Evolutionary conservation across 1,139 yeast genomes (phyloP), one percentile per base, ranked within the genome.

Genomic region (Yamadazyma spencermartinsiae): DNA sequence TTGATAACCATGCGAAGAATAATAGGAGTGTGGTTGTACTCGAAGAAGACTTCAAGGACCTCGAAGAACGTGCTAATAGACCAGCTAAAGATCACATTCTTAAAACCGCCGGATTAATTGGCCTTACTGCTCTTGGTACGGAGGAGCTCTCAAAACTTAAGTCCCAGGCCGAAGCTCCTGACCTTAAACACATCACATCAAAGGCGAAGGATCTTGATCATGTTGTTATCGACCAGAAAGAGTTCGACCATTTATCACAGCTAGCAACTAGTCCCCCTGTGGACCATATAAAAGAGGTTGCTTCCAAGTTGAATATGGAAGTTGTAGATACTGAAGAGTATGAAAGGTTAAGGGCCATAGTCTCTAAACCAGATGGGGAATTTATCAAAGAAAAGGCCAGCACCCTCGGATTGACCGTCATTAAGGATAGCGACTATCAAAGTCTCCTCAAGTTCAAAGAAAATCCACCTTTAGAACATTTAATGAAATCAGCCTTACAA

Each of bases 211-310:
- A 16, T 3, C 35, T 43, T 25, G 57, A 54, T 3, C 41, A 42
- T 32, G 28, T 18, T n/a, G 47, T 64, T 9, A 44, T 67, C 0
- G 41, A 59, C 1, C 31, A 53, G 1, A 42, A 51, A 12, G 56
- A 55, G 23, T 45, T 36, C 4, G 14, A 14, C 3, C 6, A 36
- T 4, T 39, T 60, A 30, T 37, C 33, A 10, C 6, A 42, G 14
- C 36, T 50, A 8, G 60, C 63, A 0, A 33, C 55, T 21, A 27
- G 34, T 10, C 72, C 72, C 24, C 46, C 56, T 11, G 44, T 60
- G 41, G 59, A 55, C 23, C 67, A 63, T 35, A 58, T 69, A 6
- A 57, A 60, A 37, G 63, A 61, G 28, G 56, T 51, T 55, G 35
- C 30, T 40, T 2, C 70, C 63, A 42, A 65, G 61, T 39, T 56